These are phyloP conservation scores for Taxillus chinensis DNA, from an alignment of 164 flowering plant genomes.

Conservation along the genomic window DNA sequence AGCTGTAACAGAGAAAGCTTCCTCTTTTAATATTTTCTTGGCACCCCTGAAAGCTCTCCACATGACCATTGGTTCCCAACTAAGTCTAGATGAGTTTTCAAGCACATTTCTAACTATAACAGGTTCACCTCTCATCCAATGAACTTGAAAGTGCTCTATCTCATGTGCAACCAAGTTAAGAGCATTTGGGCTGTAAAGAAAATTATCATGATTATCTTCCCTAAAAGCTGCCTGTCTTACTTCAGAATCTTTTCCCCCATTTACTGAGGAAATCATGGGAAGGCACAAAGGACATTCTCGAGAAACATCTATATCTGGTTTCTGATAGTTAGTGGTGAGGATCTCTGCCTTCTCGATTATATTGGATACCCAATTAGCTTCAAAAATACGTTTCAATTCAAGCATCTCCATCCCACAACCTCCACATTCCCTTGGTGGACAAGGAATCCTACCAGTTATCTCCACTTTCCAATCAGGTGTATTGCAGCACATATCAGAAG, in stretches of 20 bases:
- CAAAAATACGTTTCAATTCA: conserved; percentile 40
- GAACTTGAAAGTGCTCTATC: conserved; percentile 64
- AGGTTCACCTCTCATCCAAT: conserved; percentile 78
- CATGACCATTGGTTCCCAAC: conserved; percentile 97
- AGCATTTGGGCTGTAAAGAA: conserved; percentile 58
- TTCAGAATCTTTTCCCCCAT: conserved; percentile 10
- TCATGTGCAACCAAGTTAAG: conserved; percentile 23
- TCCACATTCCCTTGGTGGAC: conserved; percentile 60
- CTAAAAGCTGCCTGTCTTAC: conserved; percentile 54
- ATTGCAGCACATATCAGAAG: conserved; percentile 4
- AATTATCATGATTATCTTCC: conserved; percentile 42
- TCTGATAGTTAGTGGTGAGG: conserved; percentile 19
- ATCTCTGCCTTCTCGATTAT: conserved; percentile 44
- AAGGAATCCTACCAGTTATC: conserved; percentile 43
- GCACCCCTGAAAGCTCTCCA: conserved; percentile 58
- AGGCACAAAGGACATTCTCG: conserved; percentile 33
- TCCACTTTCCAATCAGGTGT: conserved; percentile 41
- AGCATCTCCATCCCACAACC: conserved; percentile 60
- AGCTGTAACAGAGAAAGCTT: conserved; percentile 43
- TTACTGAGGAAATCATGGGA: conserved; percentile 8
- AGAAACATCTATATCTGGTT: conserved; percentile 22
- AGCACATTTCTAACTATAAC: conserved; percentile 62
- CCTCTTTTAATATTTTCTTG: conserved; percentile 27
- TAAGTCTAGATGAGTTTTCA: conserved; percentile 48
- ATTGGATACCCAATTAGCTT: conserved; percentile 33